Base-by-base conservation (phyloP, 192 early-diverging fungal species). In the Coemansia sp. region DNA sequence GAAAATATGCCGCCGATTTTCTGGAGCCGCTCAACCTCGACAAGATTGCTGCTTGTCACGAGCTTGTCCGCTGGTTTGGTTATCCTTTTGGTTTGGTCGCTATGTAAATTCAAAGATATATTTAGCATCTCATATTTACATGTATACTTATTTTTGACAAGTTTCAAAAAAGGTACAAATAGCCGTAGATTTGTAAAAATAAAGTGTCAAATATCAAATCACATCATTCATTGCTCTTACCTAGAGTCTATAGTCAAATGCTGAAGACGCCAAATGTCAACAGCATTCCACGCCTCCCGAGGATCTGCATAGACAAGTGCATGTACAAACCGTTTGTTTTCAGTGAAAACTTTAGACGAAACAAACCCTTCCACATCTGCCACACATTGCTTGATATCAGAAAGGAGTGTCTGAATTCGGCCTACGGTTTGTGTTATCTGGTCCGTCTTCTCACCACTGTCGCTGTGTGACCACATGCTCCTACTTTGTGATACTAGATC, bases 211-310 rank as follows among this genome's bases (percentile, higher is more conserved):
- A 48, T 33, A 51, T 2, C 40, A 43, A 43, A 52, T 34, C 25
- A 28, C 57, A 67, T 48, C 57, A 67, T 48, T 40, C 28, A 30
- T n/a, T 49, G 29, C 43, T 16, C 71, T 56, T 73, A 79, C 77
- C 71, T 73, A 29, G 61, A 35, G 57, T 71, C 59, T 15, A 74
- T 10, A 21, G 49, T 16, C 20, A 79, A 55, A 34, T 55, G 53
- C 35, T 74, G 72, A 12, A 74, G 53, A 4, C 64, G 42, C 29
- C 59, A 45, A 35, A 80, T 25, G 21, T 56, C 26, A 33, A 72
- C 62, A 8, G 71, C 46, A 58, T 66, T 65, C 77, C 77, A 80
- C 28, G 62, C 61, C 7, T 68, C 63, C 20, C 77, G 72, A 23
- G 70, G 56, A 31, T 73, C 71, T 26, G 45, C 43, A 61, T 80